Conservation (phyloP, 2,329 filamentous ascomycete species). For the Annulohypoxylon truncatum region DNA sequence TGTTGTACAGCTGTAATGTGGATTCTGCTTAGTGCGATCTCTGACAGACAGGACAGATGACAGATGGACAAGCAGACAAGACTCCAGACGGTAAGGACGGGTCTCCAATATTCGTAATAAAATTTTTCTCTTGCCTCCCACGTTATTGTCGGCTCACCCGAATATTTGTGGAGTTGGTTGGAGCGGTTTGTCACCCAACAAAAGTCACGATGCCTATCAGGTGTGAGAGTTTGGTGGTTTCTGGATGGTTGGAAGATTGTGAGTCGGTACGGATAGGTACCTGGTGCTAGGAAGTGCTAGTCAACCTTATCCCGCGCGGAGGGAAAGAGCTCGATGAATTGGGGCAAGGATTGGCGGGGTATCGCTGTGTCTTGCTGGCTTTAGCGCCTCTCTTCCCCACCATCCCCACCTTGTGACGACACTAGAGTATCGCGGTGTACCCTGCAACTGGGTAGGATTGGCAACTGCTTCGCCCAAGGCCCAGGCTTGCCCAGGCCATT, state of each 20-base stretch:
- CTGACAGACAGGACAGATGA: constrained; percentile 6
- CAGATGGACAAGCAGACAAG: neutral
- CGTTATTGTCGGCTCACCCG: constrained; percentile 20
- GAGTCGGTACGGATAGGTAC: constrained; percentile 26
- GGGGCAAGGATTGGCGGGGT: constrained; percentile 37
- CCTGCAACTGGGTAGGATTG: constrained; percentile 37
- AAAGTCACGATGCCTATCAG: constrained; percentile 38
- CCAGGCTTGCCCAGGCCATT: constrained; percentile 28
- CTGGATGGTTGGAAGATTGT: constrained; percentile 12
- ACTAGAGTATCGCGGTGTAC: constrained; percentile 35
- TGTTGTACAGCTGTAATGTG: constrained; percentile 39
- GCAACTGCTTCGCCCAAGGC: constrained; percentile 27
- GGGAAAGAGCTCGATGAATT: constrained; percentile 18
- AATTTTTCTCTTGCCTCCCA: constrained; percentile 22
- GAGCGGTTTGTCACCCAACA: constrained; percentile 35
- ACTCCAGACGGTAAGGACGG: constrained; percentile 3
- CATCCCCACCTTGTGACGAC: constrained; percentile 39
- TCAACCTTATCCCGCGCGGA: constrained; percentile 22
- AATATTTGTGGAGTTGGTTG: constrained; percentile 34
- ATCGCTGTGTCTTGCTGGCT: constrained; percentile 12
- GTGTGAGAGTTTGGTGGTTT: constrained; percentile 17
- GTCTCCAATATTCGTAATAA: constrained; percentile 19
- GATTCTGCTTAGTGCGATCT: constrained; percentile 26
- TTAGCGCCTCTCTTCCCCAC: constrained; percentile 22
- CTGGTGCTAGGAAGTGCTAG: neutral